Conservation (phyloP, 225 moss, liverwort and hornwort species). For the Straminergon stramineum region DNA sequence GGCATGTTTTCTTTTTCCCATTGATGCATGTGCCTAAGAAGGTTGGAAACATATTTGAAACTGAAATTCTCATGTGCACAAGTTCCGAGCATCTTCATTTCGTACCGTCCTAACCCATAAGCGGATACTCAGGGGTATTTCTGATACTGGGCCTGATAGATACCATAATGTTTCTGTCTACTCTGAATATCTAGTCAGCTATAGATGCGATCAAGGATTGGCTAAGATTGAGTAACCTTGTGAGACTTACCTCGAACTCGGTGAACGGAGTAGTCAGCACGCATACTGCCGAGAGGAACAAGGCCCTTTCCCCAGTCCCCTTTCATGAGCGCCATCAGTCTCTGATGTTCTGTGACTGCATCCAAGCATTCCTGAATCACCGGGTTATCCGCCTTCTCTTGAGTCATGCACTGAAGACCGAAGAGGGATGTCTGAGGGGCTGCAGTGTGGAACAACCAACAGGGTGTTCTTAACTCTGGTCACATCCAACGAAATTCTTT, state of each 20-base stretch:
- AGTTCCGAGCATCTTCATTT: neutral
- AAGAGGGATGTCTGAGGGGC: constrained; percentile 39
- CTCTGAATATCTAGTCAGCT: neutral
- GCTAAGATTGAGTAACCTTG: neutral
- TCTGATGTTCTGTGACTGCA: constrained; percentile 74
- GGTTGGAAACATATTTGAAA: neutral
- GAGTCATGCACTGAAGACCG: constrained; percentile 40
- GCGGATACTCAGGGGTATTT: neutral
- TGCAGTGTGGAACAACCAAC: constrained; percentile 3
- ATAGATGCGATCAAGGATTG: neutral
- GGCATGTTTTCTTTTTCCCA: neutral
- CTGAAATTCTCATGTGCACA: neutral
- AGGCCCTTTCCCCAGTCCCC: constrained; percentile 36
- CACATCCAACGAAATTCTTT: neutral
- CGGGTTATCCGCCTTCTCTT: constrained; percentile 38
- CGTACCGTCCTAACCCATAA: neutral
- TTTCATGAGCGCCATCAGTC: constrained; percentile 64
- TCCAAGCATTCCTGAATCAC: constrained; percentile 58
- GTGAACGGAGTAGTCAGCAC: constrained; percentile 15
- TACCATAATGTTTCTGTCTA: neutral
- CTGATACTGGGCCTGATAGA: neutral
- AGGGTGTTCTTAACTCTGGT: neutral
- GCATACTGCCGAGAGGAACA: constrained; percentile 11
- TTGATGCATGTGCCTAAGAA: neutral
- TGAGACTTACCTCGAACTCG: constrained; percentile 3